phyloP scores from a whole-genome alignment of 1,284 basidiomycete genomes.

The Filobasidium uniguttulatum region DNA sequence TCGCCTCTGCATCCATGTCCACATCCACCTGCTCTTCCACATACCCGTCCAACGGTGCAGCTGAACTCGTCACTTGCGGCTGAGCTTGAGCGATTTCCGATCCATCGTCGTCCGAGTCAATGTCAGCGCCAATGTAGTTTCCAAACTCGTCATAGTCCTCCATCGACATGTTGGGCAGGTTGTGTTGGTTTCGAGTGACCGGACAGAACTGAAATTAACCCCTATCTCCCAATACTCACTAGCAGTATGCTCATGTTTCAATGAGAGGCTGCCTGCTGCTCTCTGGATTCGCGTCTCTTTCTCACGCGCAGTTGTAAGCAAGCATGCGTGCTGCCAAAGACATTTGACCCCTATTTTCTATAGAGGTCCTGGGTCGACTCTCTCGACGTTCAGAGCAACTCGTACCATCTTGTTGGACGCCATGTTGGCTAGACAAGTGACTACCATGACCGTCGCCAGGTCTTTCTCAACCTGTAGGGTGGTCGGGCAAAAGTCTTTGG shows the following conservation, averaged over 20 bases:
- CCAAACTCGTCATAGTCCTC: constrained; percentile 53
- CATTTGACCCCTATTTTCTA: not conserved
- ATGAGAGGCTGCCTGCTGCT: not conserved
- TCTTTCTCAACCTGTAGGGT: not conserved
- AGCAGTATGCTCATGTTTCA: not conserved
- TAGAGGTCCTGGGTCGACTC: not conserved
- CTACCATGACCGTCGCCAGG: not conserved
- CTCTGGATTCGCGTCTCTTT: constrained; percentile 2
- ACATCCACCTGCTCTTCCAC: constrained; percentile 31
- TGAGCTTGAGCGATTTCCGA: constrained; percentile 17
- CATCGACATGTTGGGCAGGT: constrained; percentile 28
- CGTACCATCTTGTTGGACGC: not conserved
- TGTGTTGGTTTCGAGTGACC: not conserved
- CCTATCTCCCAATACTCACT: not conserved
- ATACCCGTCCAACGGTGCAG: constrained; percentile 34
- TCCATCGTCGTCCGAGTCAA: constrained; percentile 70
- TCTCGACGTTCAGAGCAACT: not conserved
- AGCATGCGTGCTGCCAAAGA: not conserved
- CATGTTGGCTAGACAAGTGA: not conserved
- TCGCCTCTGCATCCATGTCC: constrained; percentile 26
- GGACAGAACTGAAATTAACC: not conserved
- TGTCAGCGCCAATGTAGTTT: constrained; percentile 86
- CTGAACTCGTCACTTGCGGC: constrained; percentile 21
- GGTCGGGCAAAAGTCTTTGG: not conserved
- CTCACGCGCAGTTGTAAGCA: not conserved